Conservation (phyloP, 2,329 filamentous ascomycete species). For the Colletotrichum somersetense region DNA sequence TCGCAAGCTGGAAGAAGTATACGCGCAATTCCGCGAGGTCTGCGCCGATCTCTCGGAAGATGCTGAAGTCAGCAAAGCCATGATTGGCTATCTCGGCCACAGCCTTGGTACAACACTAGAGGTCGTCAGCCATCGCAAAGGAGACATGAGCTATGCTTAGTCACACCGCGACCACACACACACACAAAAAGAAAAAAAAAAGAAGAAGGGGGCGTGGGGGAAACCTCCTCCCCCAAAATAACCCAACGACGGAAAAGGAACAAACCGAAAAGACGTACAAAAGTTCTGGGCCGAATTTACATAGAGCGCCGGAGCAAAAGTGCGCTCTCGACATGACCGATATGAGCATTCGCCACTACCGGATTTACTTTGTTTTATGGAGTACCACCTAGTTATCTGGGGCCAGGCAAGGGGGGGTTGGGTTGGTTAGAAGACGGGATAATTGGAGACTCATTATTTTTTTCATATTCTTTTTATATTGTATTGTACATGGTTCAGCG, state of each 20-base stretch:
- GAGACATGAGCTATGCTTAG: slow-evolving; percentile 48
- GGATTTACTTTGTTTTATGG: not conserved
- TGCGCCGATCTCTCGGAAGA: slow-evolving; percentile 56
- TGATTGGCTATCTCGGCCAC: slow-evolving; percentile 60
- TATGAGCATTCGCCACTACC: slow-evolving; percentile 31
- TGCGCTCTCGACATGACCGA: slow-evolving; percentile 31
- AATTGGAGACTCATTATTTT: not conserved
- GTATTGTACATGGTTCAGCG: not conserved
- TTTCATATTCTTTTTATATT: not conserved
- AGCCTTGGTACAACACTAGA: slow-evolving; percentile 59
- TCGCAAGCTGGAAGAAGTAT: slow-evolving; percentile 61
- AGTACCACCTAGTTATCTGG: not conserved
- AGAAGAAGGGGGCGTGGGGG: not conserved
- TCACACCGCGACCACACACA: not conserved
- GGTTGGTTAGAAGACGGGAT: not conserved
- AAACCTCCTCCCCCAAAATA: not conserved
- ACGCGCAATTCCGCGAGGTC: slow-evolving; percentile 58
- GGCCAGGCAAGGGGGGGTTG: not conserved
- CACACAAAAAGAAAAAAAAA: not conserved
- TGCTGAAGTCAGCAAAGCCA: slow-evolving; percentile 58
- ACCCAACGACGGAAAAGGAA: not conserved
- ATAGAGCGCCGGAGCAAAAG: not conserved
- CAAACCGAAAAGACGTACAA: not conserved
- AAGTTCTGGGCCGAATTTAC: not conserved
- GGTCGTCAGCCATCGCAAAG: slow-evolving; percentile 54